Evolutionary conservation across 768 basidiomycete genomes (phyloP), one percentile per base, ranked within the genome.

Genomic region (Termitomyces sp.): DNA sequence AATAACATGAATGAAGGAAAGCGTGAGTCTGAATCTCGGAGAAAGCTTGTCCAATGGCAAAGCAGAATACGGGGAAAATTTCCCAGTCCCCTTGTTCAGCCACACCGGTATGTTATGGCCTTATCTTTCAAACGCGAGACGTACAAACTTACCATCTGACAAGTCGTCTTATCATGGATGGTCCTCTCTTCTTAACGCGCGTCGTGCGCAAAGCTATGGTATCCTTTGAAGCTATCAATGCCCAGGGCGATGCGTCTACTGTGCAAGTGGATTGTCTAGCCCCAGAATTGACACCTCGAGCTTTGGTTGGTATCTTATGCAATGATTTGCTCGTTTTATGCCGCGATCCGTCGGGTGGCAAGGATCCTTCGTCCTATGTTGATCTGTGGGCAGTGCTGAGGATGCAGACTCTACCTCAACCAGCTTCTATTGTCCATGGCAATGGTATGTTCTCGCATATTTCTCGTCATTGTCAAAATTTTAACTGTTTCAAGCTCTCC

Each of bases 1-100:
- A 92, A 85, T 52, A 91, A 91, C 67, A 97, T 99, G 92, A 99
- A 99, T 71, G 97, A 99, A 75, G 93, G 94, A 62, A 98, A 98
- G 72, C 86, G 97, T 2, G 95, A 98, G 65, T 83, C 93, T 2
- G 97, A 99, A 74, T 95, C 92, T 1, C 82, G 97, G 23, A 82
- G 88, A 49, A 91, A 93, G 68, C 84, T 98, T 28, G 91, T 98
- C 18, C 86, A 90, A 68, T 95, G 91, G 92, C 93, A 95, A 74
- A 68, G 86, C 38, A 82, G 93, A 65, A 98, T 99, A 66, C 81
- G 88, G 41, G 92, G 93, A 20, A 91, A 85, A 69, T 98, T 97
- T 72, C 95, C 94, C 8, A 95, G 93, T 60, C 95, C 97, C n/a
- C 78, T 99, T 40, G 97, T 99, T 38, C 97, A 98, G 71, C 97